Percentiles rank a stretch among this genome's conserved stretches.
phyloP scores from a whole-genome alignment of 176 grass and related monocot species.

The Otatea glauca region DNA sequence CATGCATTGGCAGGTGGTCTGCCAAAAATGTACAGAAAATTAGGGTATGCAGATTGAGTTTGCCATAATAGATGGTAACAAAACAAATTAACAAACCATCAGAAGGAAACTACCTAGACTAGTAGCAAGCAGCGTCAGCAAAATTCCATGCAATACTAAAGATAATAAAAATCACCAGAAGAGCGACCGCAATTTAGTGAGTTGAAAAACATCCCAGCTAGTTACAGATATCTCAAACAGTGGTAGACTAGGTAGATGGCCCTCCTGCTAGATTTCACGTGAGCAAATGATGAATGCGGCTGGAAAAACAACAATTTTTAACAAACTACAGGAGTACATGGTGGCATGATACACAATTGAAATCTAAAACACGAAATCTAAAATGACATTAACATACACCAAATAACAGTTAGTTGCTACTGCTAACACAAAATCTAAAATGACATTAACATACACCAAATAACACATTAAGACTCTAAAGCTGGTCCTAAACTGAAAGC shows the following conservation, averaged over 20 bases:
- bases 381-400: conserved; percentile 43
- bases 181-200: neutral
- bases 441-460: conserved; percentile 48
- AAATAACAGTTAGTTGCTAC: conserved; percentile 58
- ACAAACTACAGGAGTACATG: conserved; percentile 47
- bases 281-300: neutral
- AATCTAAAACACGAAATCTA: conserved; percentile 45
- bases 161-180: neutral
- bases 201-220: neutral
- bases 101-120: neutral
- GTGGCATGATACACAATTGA: conserved; percentile 39
- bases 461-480: conserved; percentile 54
- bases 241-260: neutral
- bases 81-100: neutral
- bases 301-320: conserved; percentile 24
- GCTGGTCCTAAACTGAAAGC: conserved; percentile 56
- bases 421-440: conserved; percentile 50
- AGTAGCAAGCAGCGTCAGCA: neutral
- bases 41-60: neutral
- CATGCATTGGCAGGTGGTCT: neutral
- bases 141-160: neutral
- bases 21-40: neutral
- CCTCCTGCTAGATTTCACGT: neutral
- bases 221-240: neutral
- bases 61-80: neutral